These are phyloP conservation scores for Carallia pectinifolia DNA, from an alignment of 345 rosid species.

Conservation along the genomic window DNA sequence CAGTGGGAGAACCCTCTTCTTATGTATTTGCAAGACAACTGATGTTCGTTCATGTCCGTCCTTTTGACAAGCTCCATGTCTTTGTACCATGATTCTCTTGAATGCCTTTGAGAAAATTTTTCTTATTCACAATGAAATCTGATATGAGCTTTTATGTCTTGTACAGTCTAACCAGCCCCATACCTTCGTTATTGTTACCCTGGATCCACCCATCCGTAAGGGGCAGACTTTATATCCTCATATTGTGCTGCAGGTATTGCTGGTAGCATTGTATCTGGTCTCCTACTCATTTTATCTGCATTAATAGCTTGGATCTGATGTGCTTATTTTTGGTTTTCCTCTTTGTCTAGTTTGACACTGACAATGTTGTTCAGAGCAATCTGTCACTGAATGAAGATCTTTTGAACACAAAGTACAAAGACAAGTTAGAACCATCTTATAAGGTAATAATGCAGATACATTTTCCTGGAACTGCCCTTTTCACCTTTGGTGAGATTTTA, in stretches of 20 bases:
- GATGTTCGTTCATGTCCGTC: neutral
- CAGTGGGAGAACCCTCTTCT: too few species aligned
- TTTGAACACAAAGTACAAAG: slow-evolving; percentile 79
- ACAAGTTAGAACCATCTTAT: slow-evolving; percentile 70
- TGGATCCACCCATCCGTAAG: slow-evolving; percentile 96
- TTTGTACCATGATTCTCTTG: neutral
- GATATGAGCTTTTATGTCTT: slow-evolving; percentile 5
- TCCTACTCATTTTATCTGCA: neutral
- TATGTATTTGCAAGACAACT: too few species aligned
- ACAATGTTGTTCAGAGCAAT: slow-evolving; percentile 52
- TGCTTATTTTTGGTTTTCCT: slow-evolving; percentile 10
- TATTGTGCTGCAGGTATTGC: slow-evolving; percentile 81
- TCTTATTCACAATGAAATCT: too few species aligned
- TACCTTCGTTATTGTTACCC: slow-evolving; percentile 84
- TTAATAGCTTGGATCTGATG: neutral
- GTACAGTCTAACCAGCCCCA: slow-evolving; percentile 91
- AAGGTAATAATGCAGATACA: slow-evolving; percentile 47
- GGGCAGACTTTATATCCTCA: slow-evolving; percentile 95
- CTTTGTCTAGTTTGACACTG: slow-evolving; percentile 72
- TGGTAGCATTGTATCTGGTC: neutral
- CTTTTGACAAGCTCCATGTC: neutral
- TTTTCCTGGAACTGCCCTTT: neutral
- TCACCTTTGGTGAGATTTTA: neutral
- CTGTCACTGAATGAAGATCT: slow-evolving; percentile 71
- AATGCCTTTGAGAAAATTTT: too few species aligned